Evolutionary conservation across 306 rosid species (phyloP), one percentile per base, ranked within the genome.

Genomic region (Trifolium fragiferum): DNA sequence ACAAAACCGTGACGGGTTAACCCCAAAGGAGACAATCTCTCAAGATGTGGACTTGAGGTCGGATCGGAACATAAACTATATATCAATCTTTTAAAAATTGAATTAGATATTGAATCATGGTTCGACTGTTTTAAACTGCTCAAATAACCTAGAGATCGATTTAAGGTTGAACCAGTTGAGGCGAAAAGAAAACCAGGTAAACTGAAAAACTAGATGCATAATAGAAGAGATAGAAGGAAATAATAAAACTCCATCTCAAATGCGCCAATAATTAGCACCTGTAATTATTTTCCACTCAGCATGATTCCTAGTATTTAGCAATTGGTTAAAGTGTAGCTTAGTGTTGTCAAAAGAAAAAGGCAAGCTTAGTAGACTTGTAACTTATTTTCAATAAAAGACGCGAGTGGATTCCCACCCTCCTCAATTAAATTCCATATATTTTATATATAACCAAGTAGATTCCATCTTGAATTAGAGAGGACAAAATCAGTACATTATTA

Each of bases 221-320:
- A 78, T 82, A 23, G 71, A 74, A 44, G 78, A 69, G 33, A 73
- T 79, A 69, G 62, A 73, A 51, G 50, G 4, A 10, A 6, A 70
- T 70, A 57, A 55, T 18, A 59, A 33, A 60, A 70, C 25, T 49
- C 21, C 70, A 66, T 10, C 58, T 55, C 59, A 41, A 73, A 68
- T 59, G 50, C 46, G 25, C 21, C 64, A 74, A 66, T 73, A 73
- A 57, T 50, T 77, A 33, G 25, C 37, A 35, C 30, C 55, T 74
- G 69, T 50, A 61, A 74, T 65, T 12, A 43, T 44, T 25, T 66
- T n/a, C 27, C 40, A 57, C 63, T 57, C 35, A 23, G 16, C 38
- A 38, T 70, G 44, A 67, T 59, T n/a, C 75, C 27, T 63, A 33
- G 32, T 30, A 75, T 62, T 60, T 15, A 50, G 53, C 76, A 41